Base-by-base conservation (phyloP, 1,139 yeast genomes). In the Kodamaea plutei region DNA sequence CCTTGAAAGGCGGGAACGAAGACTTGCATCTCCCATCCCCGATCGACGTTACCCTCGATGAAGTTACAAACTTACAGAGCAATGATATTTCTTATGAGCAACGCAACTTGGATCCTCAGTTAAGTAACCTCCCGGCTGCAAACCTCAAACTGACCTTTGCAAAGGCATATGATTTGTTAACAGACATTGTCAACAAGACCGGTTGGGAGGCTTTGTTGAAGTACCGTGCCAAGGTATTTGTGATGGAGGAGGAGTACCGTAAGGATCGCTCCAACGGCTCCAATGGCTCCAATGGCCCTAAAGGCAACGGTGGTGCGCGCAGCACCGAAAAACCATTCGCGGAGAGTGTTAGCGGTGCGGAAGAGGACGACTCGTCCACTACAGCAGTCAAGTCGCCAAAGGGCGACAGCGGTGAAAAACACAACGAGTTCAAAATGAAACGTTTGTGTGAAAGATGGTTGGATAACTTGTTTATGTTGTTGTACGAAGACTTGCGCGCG, bases 361-460 rank as follows among this genome's bases (percentile, higher is more conserved):
- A 46, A 17, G 45, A 38, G 25, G 66, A 59, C 37, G 58, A 50
- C 20, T 48, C 62, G 4, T 64, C 69, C 2, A 64, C 70, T 2
- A 40, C 50, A 6, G 72, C 61, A 2, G 44, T 65, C 12, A 64
- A 63, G 37, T 64, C 71, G 2, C 72, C 73, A 4, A 50, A 47
- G 22, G 20, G 16, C 8, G 8, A 32, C 9, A 35, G 33, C 9
- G 52, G 37, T 27, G 37, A 46, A 1, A 50, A 47, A 12, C 66
- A 61, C 26, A 57, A 55, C 33, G 77, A 71, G 35, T 72, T 85
- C 48, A 77, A 74, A 41, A 69, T 72, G 45, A 91, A 91, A 51
- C 69, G 97, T 37, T 69, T 91, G 36, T 89, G 97, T 59, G 98
- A 91, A 56, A 72, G 95, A 45, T 89, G 98, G 96, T 68, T 91